These are phyloP conservation scores for Phytopythium helicoides DNA, from an alignment of 352 stramenopile species.

Conservation along the genomic window DNA sequence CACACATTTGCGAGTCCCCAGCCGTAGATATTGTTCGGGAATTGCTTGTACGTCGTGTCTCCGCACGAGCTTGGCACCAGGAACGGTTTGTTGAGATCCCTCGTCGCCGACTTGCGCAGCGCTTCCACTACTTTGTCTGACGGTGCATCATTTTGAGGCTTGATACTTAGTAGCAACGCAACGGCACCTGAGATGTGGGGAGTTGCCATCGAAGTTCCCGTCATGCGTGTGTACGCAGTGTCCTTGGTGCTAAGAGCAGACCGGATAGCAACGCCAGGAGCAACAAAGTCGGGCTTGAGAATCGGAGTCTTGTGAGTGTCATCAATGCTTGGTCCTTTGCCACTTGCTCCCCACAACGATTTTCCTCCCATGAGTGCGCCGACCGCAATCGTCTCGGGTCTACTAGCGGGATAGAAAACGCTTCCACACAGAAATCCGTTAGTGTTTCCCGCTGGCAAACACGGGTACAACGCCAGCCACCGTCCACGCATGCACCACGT, in stretches of 20 bases:
- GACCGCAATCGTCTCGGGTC: constrained; percentile 52
- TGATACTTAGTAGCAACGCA: constrained; percentile 51
- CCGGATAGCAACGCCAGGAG: constrained; percentile 62
- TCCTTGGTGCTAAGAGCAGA: constrained; percentile 62
- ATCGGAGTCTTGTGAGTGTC: constrained; percentile 21
- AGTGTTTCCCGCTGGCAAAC: constrained; percentile 70
- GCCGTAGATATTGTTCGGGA: constrained; percentile 80
- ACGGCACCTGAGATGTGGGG: constrained; percentile 62
- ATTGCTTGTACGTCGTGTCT: constrained; percentile 59
- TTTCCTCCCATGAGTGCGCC: constrained; percentile 53
- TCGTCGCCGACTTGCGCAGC: constrained; percentile 35
- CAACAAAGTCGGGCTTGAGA: constrained; percentile 75
- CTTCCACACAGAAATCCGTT: constrained; percentile 72
- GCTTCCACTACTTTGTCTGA: constrained; percentile 33
- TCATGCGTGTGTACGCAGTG: constrained; percentile 53
- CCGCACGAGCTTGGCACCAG: constrained; percentile 62
- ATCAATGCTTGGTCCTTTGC: constrained; percentile 56
- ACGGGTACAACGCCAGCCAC: constrained; percentile 42
- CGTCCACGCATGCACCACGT: constrained; percentile 54
- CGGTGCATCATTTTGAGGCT: no score
- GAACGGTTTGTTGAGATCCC: constrained; percentile 59
- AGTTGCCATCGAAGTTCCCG: constrained; percentile 77
- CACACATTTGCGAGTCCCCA: constrained; percentile 60
- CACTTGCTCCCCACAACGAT: constrained; percentile 67
- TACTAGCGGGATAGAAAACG: constrained; percentile 63